phyloP scores from a whole-genome alignment of 2,329 filamentous ascomycete species.

The Claviceps africana region DNA sequence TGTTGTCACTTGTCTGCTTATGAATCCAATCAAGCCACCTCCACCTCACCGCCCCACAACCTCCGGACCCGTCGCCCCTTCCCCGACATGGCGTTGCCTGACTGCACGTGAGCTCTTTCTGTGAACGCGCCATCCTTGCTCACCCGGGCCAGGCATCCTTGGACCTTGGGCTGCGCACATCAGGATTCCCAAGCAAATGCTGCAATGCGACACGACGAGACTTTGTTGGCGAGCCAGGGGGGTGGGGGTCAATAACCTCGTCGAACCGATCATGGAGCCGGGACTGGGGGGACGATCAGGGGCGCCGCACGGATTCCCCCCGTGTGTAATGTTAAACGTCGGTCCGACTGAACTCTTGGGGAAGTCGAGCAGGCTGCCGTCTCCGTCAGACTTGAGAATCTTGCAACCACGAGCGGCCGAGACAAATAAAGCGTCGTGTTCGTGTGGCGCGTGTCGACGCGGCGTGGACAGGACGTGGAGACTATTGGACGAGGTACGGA shows the following conservation, averaged over 20 bases:
- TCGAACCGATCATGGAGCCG: not conserved
- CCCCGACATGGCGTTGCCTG: not conserved
- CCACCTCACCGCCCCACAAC: no score
- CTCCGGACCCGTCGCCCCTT: not conserved
- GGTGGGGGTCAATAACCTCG: not conserved
- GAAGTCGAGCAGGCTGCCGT: not conserved
- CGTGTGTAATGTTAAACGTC: not conserved
- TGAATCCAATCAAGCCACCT: no score
- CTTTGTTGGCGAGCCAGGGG: not conserved
- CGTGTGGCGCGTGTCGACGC: no score
- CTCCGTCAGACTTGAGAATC: no score
- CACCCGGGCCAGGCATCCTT: no score
- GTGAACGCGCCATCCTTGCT: not conserved
- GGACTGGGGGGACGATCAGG: not conserved
- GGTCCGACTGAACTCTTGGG: not conserved
- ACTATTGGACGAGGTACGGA: no score
- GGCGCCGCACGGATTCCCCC: not conserved
- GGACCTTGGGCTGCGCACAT: not conserved
- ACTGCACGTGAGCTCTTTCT: not conserved
- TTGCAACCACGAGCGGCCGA: not conserved
- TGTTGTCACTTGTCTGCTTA: no score
- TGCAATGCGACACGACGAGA: not conserved
- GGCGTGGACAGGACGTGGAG: no score
- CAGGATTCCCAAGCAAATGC: not conserved
- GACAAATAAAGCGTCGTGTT: not conserved